phyloP scores from a whole-genome alignment of 1,139 yeast genomes.

The Yamadazyma aaseri region DNA sequence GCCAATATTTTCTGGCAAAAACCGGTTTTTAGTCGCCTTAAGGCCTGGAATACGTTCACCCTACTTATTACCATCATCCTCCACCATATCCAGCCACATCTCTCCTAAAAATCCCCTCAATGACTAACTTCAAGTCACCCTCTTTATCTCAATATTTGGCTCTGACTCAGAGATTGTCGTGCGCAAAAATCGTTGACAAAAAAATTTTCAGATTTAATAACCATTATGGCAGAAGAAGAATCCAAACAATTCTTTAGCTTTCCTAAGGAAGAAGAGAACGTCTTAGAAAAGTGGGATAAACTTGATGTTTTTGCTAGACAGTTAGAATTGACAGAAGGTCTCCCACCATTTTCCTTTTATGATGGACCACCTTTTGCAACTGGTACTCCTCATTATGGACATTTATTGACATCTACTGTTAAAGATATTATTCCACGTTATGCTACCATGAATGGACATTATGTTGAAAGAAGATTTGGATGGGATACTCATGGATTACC shows the following conservation, averaged over 20 bases:
- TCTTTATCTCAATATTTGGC: no score
- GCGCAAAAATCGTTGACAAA: no score
- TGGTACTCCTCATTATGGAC: constrained; percentile 99
- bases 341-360: constrained; percentile 87
- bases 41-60: no score
- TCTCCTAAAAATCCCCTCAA: no score
- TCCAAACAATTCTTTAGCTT: constrained; percentile 51
- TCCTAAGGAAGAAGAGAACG: constrained; percentile 85
- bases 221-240: constrained; percentile 32
- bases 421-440: constrained; percentile 97
- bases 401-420: constrained; percentile 91
- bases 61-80: no score
- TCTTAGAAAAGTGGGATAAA: constrained; percentile 80
- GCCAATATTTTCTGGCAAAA: no score
- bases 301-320: constrained; percentile 91
- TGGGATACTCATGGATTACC: constrained; percentile 99
- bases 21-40: no score
- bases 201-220: not conserved
- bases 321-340: constrained; percentile 76
- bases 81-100: no score
- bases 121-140: no score
- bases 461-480: constrained; percentile 96
- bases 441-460: constrained; percentile 96
- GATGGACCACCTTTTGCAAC: constrained; percentile 99
- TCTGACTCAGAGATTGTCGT: no score